phyloP scores from a whole-genome alignment of 2,329 filamentous ascomycete species.

The Epicoccum sorghinum region DNA sequence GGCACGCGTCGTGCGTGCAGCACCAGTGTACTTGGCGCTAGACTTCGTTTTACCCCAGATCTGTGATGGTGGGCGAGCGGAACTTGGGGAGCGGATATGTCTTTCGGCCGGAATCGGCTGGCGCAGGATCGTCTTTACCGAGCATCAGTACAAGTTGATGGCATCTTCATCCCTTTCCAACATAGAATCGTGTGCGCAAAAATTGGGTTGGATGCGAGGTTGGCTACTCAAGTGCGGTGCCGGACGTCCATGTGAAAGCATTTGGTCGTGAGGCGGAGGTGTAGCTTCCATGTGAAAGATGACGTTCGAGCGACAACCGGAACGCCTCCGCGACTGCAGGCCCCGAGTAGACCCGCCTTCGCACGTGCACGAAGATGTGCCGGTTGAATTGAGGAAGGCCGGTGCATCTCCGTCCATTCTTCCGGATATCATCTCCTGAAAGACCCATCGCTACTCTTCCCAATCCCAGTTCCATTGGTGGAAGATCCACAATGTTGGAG shows the following conservation, averaged over 20 bases:
- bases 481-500: slow-evolving; percentile 6
- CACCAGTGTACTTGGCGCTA: slow-evolving; percentile 27
- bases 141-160: slow-evolving; percentile 2
- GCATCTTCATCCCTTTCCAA: neutral
- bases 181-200: neutral
- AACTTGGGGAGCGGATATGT: slow-evolving; percentile 30
- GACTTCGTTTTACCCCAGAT: slow-evolving; percentile 38
- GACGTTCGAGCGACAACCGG: slow-evolving; percentile 34
- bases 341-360: slow-evolving; percentile 25
- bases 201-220: slow-evolving; percentile 5
- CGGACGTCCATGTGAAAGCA: slow-evolving; percentile 6
- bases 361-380: slow-evolving; percentile 28
- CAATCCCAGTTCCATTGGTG: slow-evolving; percentile 9
- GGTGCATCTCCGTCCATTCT: slow-evolving; percentile 13
- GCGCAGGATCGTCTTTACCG: slow-evolving; percentile 12
- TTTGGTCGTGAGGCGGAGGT: slow-evolving; percentile 1
- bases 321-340: slow-evolving; percentile 28
- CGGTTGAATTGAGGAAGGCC: slow-evolving; percentile 20
- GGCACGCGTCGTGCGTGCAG: slow-evolving; percentile 28
- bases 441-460: slow-evolving; percentile 6
- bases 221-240: slow-evolving; percentile 1
- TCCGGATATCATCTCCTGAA: slow-evolving; percentile 16
- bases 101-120: slow-evolving; percentile 42
- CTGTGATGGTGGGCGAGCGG: slow-evolving; percentile 44
- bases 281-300: slow-evolving; percentile 41